phyloP scores from a whole-genome alignment of 2,329 filamentous ascomycete genomes.

The Chalaropsis ovoidea region DNA sequence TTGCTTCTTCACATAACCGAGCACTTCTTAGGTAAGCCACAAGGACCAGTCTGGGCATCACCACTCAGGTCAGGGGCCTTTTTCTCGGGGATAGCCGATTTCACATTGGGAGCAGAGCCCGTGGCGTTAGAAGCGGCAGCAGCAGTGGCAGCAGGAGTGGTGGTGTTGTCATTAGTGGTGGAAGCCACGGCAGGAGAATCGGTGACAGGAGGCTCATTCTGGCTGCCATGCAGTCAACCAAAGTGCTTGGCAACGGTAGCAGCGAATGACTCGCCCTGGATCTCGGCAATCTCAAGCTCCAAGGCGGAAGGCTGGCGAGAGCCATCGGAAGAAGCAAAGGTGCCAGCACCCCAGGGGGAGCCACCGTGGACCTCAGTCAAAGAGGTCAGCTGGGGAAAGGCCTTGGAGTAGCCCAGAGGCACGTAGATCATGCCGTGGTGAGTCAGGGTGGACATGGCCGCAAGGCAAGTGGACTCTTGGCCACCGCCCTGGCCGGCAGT shows the following conservation, averaged over 20 bases:
- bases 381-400: slow-evolving; percentile 60
- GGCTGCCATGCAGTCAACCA: slow-evolving; percentile 66
- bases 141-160: not conserved
- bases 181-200: slow-evolving; percentile 25
- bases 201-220: slow-evolving; percentile 30
- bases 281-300: slow-evolving; percentile 69
- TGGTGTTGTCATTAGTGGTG: not conserved
- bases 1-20: slow-evolving; percentile 22
- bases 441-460: slow-evolving; percentile 70
- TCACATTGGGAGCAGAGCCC: slow-evolving; percentile 25
- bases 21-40: slow-evolving; percentile 51
- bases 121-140: slow-evolving; percentile 26
- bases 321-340: slow-evolving; percentile 69
- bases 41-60: slow-evolving; percentile 56
- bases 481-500: slow-evolving; percentile 79
- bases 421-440: slow-evolving; percentile 97
- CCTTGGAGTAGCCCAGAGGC: slow-evolving; percentile 82
- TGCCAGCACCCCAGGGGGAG: slow-evolving; percentile 85
- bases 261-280: slow-evolving; percentile 82
- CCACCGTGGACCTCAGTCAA: slow-evolving; percentile 76
- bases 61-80: slow-evolving; percentile 34
- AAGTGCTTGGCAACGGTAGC: slow-evolving; percentile 59
- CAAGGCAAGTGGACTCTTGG: slow-evolving; percentile 78
- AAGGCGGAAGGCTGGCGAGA: slow-evolving; percentile 65
- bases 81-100: slow-evolving; percentile 26